Conservation (phyloP, 2,329 filamentous ascomycete genomes). For the Colletotrichum australisinense region DNA sequence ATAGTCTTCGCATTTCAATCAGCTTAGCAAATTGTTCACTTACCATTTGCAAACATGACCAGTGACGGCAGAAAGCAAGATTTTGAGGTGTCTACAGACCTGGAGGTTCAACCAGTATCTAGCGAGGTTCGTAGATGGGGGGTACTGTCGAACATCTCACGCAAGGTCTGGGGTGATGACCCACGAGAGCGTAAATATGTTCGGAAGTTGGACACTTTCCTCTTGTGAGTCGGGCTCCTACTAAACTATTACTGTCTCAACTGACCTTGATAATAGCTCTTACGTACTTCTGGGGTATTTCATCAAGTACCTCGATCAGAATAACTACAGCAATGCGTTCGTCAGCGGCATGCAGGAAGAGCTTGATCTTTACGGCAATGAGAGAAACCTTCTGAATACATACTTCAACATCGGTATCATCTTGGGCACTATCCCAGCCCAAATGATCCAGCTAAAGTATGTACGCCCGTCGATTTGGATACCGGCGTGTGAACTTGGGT, state of each 20-base stretch:
- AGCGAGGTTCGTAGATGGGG: neutral
- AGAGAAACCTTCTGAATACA: neutral
- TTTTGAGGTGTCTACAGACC: neutral
- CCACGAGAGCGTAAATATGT: neutral
- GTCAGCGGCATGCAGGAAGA: neutral
- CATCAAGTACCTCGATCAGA: neutral
- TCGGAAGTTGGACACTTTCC: neutral
- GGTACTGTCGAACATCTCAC: neutral
- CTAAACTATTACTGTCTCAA: fast-evolving
- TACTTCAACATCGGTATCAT: neutral
- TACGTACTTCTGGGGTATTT: neutral
- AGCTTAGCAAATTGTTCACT: neutral
- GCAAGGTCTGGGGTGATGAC: neutral
- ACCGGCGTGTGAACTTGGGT: neutral
- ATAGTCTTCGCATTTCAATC: fast-evolving
- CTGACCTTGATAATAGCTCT: neutral
- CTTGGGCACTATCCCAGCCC: neutral
- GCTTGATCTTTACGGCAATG: neutral
- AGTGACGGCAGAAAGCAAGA: neutral
- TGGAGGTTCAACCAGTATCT: neutral
- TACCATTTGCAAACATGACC: neutral
- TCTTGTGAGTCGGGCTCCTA: neutral
- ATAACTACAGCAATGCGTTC: neutral
- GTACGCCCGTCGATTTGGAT: neutral
- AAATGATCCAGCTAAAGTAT: neutral